Conservation (phyloP, 257 asterid species). For the Solanum habrochaites region DNA sequence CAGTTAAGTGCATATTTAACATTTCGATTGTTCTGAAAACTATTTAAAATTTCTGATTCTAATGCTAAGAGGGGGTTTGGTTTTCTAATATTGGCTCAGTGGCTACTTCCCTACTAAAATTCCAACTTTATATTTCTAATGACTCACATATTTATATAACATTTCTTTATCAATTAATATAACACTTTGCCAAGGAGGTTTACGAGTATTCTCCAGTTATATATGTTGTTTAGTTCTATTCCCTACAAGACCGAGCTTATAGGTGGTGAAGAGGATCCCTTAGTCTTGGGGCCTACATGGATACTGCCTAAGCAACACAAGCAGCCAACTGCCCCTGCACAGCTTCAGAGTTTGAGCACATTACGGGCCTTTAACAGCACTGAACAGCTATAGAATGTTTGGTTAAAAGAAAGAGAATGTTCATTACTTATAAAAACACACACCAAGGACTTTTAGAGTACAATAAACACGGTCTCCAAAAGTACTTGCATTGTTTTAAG, state of each 20-base stretch:
- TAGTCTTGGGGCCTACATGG: not conserved
- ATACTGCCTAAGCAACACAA: not conserved
- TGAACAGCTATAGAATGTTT: not conserved
- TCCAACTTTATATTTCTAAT: not conserved
- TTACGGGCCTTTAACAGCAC: not conserved
- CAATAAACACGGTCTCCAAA: not conserved
- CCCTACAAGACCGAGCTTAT: not conserved
- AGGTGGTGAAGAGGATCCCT: not conserved
- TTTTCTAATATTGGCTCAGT: not conserved
- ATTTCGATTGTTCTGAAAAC: not conserved
- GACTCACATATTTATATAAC: not conserved
- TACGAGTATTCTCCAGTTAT: not conserved
- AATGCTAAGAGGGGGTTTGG: not conserved
- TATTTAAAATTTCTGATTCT: not conserved
- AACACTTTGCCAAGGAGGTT: not conserved
- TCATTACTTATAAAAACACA: not conserved
- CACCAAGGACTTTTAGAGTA: not conserved
- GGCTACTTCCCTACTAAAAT: not conserved
- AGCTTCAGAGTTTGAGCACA: not conserved
- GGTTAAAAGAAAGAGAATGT: not conserved
- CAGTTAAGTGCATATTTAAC: not conserved
- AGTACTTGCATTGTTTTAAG: not conserved
- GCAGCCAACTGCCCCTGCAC: not conserved
- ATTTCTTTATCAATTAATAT: not conserved
- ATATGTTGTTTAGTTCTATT: not conserved